Conservation (phyloP, 1,284 basidiomycete genomes). For the Boletus semigastroideus region DNA sequence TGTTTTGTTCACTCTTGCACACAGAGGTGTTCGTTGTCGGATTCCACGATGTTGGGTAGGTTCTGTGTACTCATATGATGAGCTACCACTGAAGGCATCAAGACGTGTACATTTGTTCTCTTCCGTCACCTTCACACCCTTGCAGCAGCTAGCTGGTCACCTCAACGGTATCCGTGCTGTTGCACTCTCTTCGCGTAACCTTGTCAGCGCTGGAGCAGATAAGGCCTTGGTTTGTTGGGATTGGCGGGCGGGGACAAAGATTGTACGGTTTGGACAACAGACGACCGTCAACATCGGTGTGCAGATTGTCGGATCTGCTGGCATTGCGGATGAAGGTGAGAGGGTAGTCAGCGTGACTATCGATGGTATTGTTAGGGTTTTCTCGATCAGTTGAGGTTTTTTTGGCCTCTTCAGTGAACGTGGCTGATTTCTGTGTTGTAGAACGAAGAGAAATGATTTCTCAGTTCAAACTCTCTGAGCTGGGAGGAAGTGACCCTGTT, state of each 20-base stretch:
- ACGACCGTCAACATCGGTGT: conserved; percentile 91
- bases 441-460: conserved; percentile 85
- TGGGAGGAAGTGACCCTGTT: conserved; percentile 68
- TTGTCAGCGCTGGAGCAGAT: conserved; percentile 87
- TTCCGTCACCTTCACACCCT: conserved; percentile 73
- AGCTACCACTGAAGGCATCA: conserved; percentile 8
- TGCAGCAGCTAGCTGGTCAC: conserved; percentile 84
- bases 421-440: conserved; percentile 24
- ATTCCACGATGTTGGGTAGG: conserved; percentile 87
- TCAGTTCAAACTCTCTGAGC: conserved; percentile 82
- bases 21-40: conserved; percentile 87
- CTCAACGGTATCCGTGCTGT: conserved; percentile 84
- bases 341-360: conserved; percentile 87
- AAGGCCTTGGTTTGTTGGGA: conserved; percentile 93
- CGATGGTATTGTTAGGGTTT: conserved; percentile 88
- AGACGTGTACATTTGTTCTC: conserved; percentile 83
- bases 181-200: conserved; percentile 79
- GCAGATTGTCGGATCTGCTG: conserved; percentile 63
- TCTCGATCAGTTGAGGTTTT: conserved; percentile 73
- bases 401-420: background rate
- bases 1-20: conserved; percentile 4
- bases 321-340: conserved; percentile 60
- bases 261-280: conserved; percentile 90
- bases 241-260: conserved; percentile 82
- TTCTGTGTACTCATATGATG: conserved; percentile 8